Conservation (phyloP, 768 basidiomycete genomes). For the Baorangia bicolor region DNA sequence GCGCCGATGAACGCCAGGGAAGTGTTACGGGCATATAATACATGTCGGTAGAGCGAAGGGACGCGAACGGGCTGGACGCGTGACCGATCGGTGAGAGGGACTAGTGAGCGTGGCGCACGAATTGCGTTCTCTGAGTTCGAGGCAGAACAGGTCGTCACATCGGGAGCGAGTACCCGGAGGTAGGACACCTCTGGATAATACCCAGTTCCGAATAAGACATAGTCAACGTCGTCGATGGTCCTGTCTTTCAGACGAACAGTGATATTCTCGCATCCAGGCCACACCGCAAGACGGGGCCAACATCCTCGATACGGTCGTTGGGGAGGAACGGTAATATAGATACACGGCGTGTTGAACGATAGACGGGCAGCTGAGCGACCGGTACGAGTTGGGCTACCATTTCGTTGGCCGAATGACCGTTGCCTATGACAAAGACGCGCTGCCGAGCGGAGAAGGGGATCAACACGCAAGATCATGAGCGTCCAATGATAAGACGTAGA, state of each 20-base stretch:
- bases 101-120: too few relatives aligned
- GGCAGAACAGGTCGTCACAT: neutral
- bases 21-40: too few relatives aligned
- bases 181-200: too few relatives aligned
- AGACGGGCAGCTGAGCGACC: constrained; percentile 40
- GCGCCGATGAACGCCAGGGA: too few relatives aligned
- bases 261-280: constrained; percentile 26
- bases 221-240: too few relatives aligned
- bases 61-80: too few relatives aligned
- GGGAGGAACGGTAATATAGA: constrained; percentile 44
- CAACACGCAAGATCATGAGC: neutral
- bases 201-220: too few relatives aligned
- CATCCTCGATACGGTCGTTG: constrained; percentile 42
- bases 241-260: constrained; percentile 40
- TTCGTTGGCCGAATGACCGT: constrained; percentile 54
- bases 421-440: constrained; percentile 49
- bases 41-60: too few relatives aligned
- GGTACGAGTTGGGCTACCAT: constrained; percentile 45
- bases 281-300: constrained; percentile 41
- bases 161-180: too few relatives aligned
- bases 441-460: constrained; percentile 11
- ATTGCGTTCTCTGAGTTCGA: neutral
- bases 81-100: too few relatives aligned
- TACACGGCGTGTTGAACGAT: constrained; percentile 45
- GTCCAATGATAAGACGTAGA: neutral